Evolutionary conservation across 306 rosid genomes (phyloP).

Genomic region (Psophocarpus tetragonolobus): DNA sequence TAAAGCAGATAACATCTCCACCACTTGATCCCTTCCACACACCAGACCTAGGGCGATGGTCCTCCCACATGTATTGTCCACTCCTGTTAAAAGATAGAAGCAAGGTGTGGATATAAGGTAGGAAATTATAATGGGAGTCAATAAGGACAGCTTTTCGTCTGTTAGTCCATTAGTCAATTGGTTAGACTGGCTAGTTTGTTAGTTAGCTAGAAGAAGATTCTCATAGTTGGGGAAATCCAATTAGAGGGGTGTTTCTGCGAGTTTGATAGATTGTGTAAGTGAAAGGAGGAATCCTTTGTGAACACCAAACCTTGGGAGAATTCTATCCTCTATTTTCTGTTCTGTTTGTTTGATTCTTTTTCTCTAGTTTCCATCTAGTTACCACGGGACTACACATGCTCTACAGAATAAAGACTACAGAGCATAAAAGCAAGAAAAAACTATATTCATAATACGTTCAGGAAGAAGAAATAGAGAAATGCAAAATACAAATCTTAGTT

Average conservation of each 20-base stretch:
- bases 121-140: neutral
- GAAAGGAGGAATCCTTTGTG: neutral
- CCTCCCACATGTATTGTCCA: constrained; percentile 92
- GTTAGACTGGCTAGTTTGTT: neutral
- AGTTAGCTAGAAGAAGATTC: neutral
- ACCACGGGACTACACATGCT: neutral
- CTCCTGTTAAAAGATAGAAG: constrained; percentile 45
- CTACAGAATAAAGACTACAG: neutral
- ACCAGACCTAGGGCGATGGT: constrained; percentile 95
- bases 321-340: neutral
- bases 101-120: neutral
- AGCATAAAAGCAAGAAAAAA: neutral
- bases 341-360: neutral
- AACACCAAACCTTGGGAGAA: neutral
- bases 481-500: neutral
- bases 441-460: neutral
- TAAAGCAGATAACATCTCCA: constrained; percentile 90
- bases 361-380: neutral
- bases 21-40: constrained; percentile 92
- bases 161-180: neutral
- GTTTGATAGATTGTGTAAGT: neutral
- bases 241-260: neutral
- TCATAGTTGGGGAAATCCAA: neutral
- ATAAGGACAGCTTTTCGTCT: neutral
- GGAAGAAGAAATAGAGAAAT: neutral